A percentile compares a stretch with the other conserved stretches of the same genome.
These are phyloP conservation scores for Pyrenochaeta sp. DNA, from an alignment of 2,329 filamentous ascomycete species.

Conservation along the genomic window DNA sequence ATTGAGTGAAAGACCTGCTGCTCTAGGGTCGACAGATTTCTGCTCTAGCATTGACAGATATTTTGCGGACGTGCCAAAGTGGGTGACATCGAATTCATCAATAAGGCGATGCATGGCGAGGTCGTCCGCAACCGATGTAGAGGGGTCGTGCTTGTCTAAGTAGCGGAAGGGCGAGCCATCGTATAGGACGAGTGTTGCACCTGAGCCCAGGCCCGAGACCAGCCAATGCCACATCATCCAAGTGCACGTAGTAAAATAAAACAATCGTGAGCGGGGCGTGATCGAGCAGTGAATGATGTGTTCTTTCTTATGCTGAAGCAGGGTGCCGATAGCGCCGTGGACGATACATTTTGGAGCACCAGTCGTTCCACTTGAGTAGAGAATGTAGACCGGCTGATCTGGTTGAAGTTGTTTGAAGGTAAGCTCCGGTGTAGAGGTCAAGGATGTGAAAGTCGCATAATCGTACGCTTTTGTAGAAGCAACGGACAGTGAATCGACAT, in stretches of 20 bases:
- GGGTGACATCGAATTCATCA: conserved; percentile 81
- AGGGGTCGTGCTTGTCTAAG: conserved; percentile 49
- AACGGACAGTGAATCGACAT: conserved; percentile 51
- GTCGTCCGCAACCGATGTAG: conserved; percentile 69
- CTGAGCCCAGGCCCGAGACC: conserved; percentile 82
- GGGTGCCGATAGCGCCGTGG: conserved; percentile 86
- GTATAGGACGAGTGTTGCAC: conserved; percentile 85
- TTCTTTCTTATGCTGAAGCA: conserved; percentile 98
- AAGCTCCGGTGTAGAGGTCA: conserved; percentile 49
- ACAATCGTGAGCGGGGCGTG: conserved; percentile 73
- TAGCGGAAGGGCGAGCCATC: conserved; percentile 86
- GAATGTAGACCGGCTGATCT: conserved; percentile 89
- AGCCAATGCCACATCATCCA: conserved; percentile 99
- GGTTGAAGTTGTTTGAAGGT: conserved; percentile 80
- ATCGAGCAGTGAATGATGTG: conserved; percentile 88
- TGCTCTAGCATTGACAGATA: conserved; percentile 93
- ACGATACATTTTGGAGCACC: conserved; percentile 90
- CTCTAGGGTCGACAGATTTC: conserved; percentile 55
- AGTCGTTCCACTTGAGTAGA: conserved; percentile 94
- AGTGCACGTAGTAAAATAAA: conserved; percentile 94
- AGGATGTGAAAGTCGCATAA: conserved; percentile 49
- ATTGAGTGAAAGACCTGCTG: conserved; percentile 60
- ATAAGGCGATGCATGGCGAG: conserved; percentile 85
- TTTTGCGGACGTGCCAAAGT: conserved; percentile 94
- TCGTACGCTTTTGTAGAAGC: conserved; percentile 45